phyloP scores from a whole-genome alignment of 225 moss, liverwort and hornwort genomes.

The Polytrichum formosum region DNA sequence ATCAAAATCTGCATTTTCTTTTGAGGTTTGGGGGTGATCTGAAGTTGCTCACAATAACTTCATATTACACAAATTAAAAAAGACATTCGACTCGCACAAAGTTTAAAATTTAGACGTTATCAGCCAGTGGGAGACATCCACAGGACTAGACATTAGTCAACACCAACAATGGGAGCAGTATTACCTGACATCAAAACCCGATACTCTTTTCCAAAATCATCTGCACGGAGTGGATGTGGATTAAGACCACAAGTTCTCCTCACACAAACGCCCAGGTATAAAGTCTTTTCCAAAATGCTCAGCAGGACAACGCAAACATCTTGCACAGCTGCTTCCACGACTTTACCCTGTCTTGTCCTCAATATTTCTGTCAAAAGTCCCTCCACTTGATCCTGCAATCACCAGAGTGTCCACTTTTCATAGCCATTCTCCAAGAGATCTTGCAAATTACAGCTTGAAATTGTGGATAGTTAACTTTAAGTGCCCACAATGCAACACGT shows the following conservation, averaged over 20 bases:
- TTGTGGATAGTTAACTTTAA: no score
- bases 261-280: slow-evolving; percentile 72
- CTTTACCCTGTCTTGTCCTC: slow-evolving; percentile 48
- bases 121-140: no score
- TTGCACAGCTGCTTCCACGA: slow-evolving; percentile 44
- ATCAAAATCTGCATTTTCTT: neutral
- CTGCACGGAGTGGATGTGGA: slow-evolving; percentile 72
- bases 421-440: neutral
- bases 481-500: neutral
- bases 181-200: slow-evolving; percentile 71
- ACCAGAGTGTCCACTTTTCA: slow-evolving; percentile 8
- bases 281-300: slow-evolving; percentile 76
- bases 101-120: no score
- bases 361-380: slow-evolving; percentile 66
- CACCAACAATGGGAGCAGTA: neutral
- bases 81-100: no score
- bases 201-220: slow-evolving; percentile 85
- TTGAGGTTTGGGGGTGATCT: no score
- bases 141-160: no score
- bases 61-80: no score
- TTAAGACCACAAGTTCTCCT: slow-evolving; percentile 75
- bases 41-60: no score
- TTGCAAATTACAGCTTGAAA: neutral
- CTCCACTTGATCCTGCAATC: slow-evolving; percentile 76
- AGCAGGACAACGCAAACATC: slow-evolving; percentile 72